Evolutionary conservation across 345 rosid genomes (phyloP).

Genomic region (Lagerstroemia speciosa): DNA sequence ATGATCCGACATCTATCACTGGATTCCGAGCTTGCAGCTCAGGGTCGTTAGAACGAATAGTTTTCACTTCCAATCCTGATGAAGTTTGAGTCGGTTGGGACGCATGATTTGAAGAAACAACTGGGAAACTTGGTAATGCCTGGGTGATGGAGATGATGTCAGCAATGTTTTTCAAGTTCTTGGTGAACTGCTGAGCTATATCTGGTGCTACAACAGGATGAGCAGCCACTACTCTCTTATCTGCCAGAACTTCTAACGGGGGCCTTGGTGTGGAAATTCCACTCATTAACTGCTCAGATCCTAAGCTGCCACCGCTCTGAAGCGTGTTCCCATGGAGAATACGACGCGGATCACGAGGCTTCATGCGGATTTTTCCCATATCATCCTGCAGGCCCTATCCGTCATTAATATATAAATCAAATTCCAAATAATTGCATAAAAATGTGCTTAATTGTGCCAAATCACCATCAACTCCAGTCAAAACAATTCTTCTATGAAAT

Average conservation of each 20-base stretch:
- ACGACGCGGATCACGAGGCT: conserved; percentile 98
- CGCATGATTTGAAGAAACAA: conserved; percentile 26
- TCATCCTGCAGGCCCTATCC: conserved; percentile 43
- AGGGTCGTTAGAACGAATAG: conserved; percentile 20
- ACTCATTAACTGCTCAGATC: conserved; percentile 46
- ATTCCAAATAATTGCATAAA: neutral
- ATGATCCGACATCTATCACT: conserved; percentile 26
- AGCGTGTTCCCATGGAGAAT: conserved; percentile 50
- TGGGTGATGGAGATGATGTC: conserved; percentile 52
- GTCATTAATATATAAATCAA: neutral
- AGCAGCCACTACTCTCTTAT: conserved; percentile 23
- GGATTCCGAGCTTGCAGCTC: conserved; percentile 27
- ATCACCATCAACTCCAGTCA: neutral
- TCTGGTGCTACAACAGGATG: conserved; percentile 40
- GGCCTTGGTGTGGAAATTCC: conserved; percentile 21
- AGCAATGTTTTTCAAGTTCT: conserved; percentile 57
- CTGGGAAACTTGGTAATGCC: conserved; percentile 27
- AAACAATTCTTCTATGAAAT: neutral
- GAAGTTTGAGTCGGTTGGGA: conserved; percentile 33
- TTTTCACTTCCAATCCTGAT: conserved; percentile 25
- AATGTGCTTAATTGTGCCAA: neutral
- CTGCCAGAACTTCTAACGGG: conserved; percentile 28
- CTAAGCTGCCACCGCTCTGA: conserved; percentile 41
- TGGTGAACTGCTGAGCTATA: conserved; percentile 53
- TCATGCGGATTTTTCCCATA: conserved; percentile 69